These are phyloP conservation scores for Phlebopus sp. DNA, from an alignment of 1,284 basidiomycete species.

Conservation along the genomic window DNA sequence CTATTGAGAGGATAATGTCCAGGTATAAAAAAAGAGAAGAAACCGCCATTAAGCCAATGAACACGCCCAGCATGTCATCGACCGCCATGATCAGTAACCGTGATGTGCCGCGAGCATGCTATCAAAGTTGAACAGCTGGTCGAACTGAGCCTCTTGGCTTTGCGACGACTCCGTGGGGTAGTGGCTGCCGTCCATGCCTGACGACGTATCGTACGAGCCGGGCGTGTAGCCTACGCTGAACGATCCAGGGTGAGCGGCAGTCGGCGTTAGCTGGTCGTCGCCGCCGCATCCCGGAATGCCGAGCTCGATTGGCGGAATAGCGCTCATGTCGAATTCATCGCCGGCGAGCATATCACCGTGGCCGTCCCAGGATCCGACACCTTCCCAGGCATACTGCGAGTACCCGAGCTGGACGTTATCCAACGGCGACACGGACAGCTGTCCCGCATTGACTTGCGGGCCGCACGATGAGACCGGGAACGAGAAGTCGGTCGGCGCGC, in stretches of 20 bases:
- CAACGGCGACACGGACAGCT: conserved; percentile 21
- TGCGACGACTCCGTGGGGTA: conserved; percentile 27
- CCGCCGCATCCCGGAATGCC: conserved; percentile 36
- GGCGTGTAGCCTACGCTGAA: conserved; percentile 23
- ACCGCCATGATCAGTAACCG: conserved; percentile 29
- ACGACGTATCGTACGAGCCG: conserved; percentile 24
- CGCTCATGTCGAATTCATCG: conserved; percentile 46
- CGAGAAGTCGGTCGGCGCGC: conserved; percentile 15
- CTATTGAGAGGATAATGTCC: conserved; percentile 23
- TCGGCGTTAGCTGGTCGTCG: conserved; percentile 19
- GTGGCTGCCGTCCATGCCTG: conserved; percentile 25
- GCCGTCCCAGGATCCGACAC: conserved; percentile 31
- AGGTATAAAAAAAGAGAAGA: conserved; percentile 2
- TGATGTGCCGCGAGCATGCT: conserved; percentile 30
- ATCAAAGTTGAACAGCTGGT: conserved; percentile 34
- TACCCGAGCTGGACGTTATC: conserved; percentile 32
- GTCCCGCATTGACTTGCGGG: conserved; percentile 11
- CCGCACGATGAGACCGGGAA: conserved; percentile 23
- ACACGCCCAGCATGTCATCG: conserved; percentile 36
- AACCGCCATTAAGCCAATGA: conserved; percentile 25
- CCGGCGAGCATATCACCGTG: conserved; percentile 36
- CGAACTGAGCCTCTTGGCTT: conserved; percentile 28
- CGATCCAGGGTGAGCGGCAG: conserved; percentile 5
- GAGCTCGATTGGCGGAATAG: conserved; percentile 47
- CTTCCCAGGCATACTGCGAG: conserved; percentile 33